These are phyloP conservation scores for Kwoniella heveanensis DNA, from an alignment of 768 basidiomycete genomes.

Conservation along the genomic window DNA sequence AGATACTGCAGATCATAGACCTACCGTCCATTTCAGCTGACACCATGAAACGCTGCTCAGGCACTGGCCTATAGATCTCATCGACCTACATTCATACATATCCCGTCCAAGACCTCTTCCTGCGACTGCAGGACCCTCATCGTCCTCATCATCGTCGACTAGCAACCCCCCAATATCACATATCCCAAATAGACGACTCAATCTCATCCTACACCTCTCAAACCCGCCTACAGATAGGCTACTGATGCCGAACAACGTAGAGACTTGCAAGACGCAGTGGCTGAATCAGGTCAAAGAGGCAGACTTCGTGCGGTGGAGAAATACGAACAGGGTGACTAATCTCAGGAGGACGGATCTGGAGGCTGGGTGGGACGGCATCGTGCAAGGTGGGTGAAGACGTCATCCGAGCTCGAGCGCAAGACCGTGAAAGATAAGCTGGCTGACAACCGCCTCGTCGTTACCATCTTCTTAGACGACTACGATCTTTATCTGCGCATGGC, in stretches of 20 bases:
- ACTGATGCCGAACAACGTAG: conserved; percentile 73
- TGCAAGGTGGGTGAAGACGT: conserved; percentile 79
- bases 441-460: too few species aligned
- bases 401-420: too few species aligned
- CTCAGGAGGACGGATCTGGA: conserved; percentile 90
- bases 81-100: conserved; percentile 67
- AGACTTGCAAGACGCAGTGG: conserved; percentile 88
- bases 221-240: conserved; percentile 86
- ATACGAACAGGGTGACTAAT: conserved; percentile 88
- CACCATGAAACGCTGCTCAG: conserved; percentile 58
- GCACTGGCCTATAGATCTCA: conserved; percentile 97
- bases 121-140: conserved; percentile 59
- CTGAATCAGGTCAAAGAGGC: conserved; percentile 97
- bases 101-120: conserved; percentile 47
- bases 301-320: conserved; percentile 96
- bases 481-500: conserved; percentile 94
- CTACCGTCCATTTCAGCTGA: too few species aligned
- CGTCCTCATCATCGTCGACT: conserved; percentile 55
- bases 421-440: too few species aligned
- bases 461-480: conserved; percentile 99
- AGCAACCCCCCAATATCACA: conserved; percentile 16
- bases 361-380: conserved; percentile 94
- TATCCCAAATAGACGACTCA: conserved; percentile 57
- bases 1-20: too few species aligned
- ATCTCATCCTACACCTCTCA: conserved; percentile 81